These are phyloP conservation scores for Erythrobasidium hasegawianum DNA, from an alignment of 1,284 basidiomycete genomes.

Conservation along the genomic window DNA sequence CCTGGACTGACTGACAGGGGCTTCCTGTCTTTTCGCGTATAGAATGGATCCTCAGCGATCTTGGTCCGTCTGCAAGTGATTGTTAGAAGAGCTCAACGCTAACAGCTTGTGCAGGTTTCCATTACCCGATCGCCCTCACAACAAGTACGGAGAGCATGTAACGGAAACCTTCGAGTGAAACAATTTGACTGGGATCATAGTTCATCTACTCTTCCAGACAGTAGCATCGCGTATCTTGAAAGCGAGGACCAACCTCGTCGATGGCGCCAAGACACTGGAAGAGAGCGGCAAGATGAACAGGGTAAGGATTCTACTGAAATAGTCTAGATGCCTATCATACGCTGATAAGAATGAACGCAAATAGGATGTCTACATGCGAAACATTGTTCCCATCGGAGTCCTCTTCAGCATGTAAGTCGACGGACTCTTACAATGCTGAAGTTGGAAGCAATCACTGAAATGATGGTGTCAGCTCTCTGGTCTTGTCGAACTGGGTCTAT, in stretches of 20 bases:
- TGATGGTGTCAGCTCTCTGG: conserved; percentile 32
- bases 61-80: conserved; percentile 6
- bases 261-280: conserved; percentile 62
- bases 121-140: conserved; percentile 48
- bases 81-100: neutral
- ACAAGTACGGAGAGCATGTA: neutral
- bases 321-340: too few relatives aligned
- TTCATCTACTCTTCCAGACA: conserved; percentile 57
- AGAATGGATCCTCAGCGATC: conserved; percentile 13
- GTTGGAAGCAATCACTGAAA: neutral
- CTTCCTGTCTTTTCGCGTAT: neutral
- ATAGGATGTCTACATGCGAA: conserved; percentile 45
- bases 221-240: conserved; percentile 84
- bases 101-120: conserved; percentile 37
- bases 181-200: conserved; percentile 26
- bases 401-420: conserved; percentile 46
- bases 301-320: too few relatives aligned
- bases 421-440: neutral
- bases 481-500: conserved; percentile 45
- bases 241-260: conserved; percentile 81
- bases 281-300: conserved; percentile 48
- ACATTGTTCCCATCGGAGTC: conserved; percentile 54
- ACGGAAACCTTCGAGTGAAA: neutral
- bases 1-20: neutral
- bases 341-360: too few relatives aligned